Percentiles rank a stretch among this genome's conserved stretches.
phyloP scores from a whole-genome alignment of 768 basidiomycete genomes.

The Boletus eberwhitei region DNA sequence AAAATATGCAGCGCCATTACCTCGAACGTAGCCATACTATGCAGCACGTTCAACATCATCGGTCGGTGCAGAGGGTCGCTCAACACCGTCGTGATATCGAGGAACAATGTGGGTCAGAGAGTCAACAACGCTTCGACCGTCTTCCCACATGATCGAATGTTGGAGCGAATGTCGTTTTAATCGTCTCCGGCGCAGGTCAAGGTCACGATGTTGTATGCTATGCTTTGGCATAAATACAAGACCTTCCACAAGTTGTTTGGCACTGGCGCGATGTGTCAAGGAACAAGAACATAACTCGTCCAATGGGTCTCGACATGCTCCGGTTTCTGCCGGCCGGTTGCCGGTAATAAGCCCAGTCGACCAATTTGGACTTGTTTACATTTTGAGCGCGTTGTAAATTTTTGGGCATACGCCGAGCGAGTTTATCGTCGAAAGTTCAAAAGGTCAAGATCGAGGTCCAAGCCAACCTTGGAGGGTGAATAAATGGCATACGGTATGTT shows the following conservation, averaged over 20 bases:
- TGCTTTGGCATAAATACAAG: background rate
- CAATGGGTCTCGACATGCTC: background rate
- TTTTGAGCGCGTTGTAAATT: conserved; percentile 1
- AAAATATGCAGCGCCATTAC: no score
- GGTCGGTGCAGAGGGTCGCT: no score
- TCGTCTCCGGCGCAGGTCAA: background rate
- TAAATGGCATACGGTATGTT: conserved; percentile 37
- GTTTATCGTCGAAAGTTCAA: background rate
- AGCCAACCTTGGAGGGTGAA: conserved; percentile 13
- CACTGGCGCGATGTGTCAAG: background rate
- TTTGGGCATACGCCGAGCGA: background rate
- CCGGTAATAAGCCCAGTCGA: background rate
- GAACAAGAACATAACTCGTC: background rate
- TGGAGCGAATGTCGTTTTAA: no score
- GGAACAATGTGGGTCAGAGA: no score
- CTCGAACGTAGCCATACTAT: no score
- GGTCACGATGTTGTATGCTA: background rate
- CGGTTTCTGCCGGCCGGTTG: background rate
- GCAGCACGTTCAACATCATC: no score
- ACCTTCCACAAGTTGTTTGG: background rate
- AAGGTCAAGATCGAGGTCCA: conserved; percentile 13
- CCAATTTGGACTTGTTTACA: conserved; percentile 17
- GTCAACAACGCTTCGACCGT: no score
- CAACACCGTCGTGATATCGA: no score
- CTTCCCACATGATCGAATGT: no score